Base-by-base conservation (phyloP, 208 protist genomes). In the Trypanosoma congolense region DNA sequence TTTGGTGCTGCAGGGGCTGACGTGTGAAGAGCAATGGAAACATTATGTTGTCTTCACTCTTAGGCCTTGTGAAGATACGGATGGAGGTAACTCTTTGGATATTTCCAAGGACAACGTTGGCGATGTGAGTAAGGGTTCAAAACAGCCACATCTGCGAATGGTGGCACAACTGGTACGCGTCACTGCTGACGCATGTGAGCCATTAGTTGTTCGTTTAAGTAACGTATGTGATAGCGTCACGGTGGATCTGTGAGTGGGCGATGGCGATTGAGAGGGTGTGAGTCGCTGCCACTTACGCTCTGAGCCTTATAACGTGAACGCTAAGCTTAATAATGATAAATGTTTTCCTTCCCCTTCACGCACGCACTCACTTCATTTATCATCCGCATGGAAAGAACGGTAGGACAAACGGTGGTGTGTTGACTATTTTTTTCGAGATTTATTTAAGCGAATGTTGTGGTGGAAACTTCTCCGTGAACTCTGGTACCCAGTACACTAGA, bases 11-110 rank as follows among this genome's bases (percentile, higher is more conserved):
- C 35, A 38, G 21, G 36, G 22, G 29, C 9, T 36, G 31, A 25
- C 50, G 8, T 28, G 26, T 16, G 56, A 45, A 16, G 35, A 56
- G 14, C 40, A 46, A 25, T 33, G 18, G 29, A 57, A 48, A 19
- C 26, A 52, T 12, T 52, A 18, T 45, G 29, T 65, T 38, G 59
- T 57, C 18, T 57, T 56, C 33, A 64, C 58, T 14, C 40, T 64
- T 22, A 8, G 49, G 22, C 45, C 31, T 40, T 3, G 2, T n/a
- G 36, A 47, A 31, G 35, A 38, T 0, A 33, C 22, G 10, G 14
- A 40, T 40, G 14, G 14, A 8, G 8, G 10, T 40, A 40, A 40
- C 14, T 8, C 10, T 40, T 8, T 40, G 8, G 8, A n/a, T 40
- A 40, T 40, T 40, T n/a, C 8, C 14, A 8, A 8, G 14, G 14